Conservation (phyloP, 768 basidiomycete species). For the Boletus coccyginus region DNA sequence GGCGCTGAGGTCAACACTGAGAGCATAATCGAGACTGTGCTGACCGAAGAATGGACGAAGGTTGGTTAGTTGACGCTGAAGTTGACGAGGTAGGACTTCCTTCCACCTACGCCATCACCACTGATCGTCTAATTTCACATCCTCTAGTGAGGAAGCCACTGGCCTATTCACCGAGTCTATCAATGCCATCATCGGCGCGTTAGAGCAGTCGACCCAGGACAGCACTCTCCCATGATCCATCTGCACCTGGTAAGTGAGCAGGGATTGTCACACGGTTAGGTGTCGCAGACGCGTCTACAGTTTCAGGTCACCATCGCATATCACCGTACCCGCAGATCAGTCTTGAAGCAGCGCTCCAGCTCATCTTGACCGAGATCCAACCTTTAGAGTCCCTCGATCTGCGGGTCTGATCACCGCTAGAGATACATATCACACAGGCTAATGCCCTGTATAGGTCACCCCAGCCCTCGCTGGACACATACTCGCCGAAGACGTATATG, state of each 20-base stretch:
- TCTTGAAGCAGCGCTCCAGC: constrained; percentile 59
- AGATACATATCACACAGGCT: not conserved
- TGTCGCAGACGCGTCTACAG: constrained; percentile 34
- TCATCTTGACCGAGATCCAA: constrained; percentile 49
- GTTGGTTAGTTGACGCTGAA: constrained; percentile 19
- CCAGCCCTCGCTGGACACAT: constrained; percentile 60
- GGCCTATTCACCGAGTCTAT: too few species aligned
- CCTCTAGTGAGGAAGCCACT: constrained; percentile 5
- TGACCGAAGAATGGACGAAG: constrained; percentile 26
- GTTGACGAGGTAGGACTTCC: constrained; percentile 9
- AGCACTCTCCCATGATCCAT: constrained; percentile 65
- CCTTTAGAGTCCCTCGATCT: constrained; percentile 39
- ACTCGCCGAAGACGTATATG: constrained; percentile 72
- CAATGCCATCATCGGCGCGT: constrained; percentile 8
- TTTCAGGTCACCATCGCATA: constrained; percentile 64
- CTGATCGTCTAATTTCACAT: not conserved
- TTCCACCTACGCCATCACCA: not conserved
- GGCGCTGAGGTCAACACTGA: too few species aligned
- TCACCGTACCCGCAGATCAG: constrained; percentile 77
- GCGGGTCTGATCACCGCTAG: constrained; percentile 34
- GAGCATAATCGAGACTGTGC: constrained; percentile 31
- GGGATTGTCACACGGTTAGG: not conserved
- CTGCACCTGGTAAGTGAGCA: constrained; percentile 53
- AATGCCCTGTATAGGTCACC: constrained; percentile 48
- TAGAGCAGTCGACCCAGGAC: constrained; percentile 45